Evolutionary conservation across 345 rosid species (phyloP).

Genomic region (Dipteronia sinensis): DNA sequence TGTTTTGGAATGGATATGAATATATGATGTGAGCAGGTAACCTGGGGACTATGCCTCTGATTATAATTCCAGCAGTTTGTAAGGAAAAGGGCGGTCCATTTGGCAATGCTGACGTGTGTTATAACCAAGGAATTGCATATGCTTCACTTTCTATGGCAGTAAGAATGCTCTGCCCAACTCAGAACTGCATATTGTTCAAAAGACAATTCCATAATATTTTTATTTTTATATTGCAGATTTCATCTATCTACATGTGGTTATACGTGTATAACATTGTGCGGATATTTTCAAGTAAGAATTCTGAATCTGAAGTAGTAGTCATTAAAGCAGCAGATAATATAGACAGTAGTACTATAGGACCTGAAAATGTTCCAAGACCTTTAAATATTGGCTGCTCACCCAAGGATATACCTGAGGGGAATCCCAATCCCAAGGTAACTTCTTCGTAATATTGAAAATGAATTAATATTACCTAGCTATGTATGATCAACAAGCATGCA

Average conservation of each 20-base stretch:
- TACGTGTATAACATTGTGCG: slow-evolving; percentile 50
- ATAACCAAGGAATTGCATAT: slow-evolving; percentile 30
- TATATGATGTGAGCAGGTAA: slow-evolving; percentile 30
- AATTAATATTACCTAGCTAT: too few species aligned
- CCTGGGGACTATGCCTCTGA: slow-evolving; percentile 34
- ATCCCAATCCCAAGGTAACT: too few species aligned
- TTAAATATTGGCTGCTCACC: background rate
- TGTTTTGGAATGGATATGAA: background rate
- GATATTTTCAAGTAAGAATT: slow-evolving; percentile 22
- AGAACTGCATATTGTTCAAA: too few species aligned
- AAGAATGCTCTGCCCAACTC: too few species aligned
- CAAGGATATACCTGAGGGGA: too few species aligned
- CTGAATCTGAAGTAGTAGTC: too few species aligned
- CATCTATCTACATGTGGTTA: slow-evolving; percentile 45
- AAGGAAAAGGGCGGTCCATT: slow-evolving; percentile 32
- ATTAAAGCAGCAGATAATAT: too few species aligned
- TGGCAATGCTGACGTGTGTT: slow-evolving; percentile 29
- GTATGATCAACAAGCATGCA: background rate
- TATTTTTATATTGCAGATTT: slow-evolving; percentile 30
- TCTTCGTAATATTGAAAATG: too few species aligned
- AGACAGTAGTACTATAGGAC: too few species aligned
- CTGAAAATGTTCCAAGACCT: slow-evolving; percentile 11
- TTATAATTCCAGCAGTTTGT: slow-evolving; percentile 41
- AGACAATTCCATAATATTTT: background rate
- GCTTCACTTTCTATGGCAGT: slow-evolving; percentile 46